Evolutionary conservation across 257 asterid genomes (phyloP).

Genomic region (Rhazya stricta): DNA sequence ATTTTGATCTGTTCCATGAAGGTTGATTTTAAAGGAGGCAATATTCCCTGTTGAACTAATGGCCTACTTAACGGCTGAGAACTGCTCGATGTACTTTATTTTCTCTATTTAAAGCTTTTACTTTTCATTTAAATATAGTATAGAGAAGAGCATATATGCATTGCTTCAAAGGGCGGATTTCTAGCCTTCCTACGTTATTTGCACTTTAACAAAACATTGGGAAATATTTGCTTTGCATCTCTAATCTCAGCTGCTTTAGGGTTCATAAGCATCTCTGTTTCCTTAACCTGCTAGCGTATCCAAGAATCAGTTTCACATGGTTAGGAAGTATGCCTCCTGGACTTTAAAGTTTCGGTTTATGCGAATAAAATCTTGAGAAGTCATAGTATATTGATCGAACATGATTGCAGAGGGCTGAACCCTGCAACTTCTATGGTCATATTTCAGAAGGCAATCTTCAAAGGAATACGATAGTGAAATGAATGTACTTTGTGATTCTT

Average conservation of each 20-base stretch:
- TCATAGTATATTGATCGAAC: too few relatives aligned
- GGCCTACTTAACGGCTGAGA: not conserved
- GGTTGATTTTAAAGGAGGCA: slow-evolving; percentile 24
- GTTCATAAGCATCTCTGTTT: slow-evolving; percentile 7
- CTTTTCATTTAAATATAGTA: slow-evolving; percentile 24
- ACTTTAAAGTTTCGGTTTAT: not conserved
- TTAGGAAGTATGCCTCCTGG: not conserved
- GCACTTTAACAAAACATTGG: not conserved
- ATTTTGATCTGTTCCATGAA: not conserved
- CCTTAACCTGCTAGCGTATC: not conserved
- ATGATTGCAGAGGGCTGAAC: too few relatives aligned
- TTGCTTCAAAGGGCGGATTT: slow-evolving; percentile 53
- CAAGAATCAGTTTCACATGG: slow-evolving; percentile 11
- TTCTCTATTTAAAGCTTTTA: slow-evolving; percentile 1
- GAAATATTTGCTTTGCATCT: not conserved
- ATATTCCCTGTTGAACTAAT: not conserved
- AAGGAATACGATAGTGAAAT: not conserved
- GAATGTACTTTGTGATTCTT: not conserved
- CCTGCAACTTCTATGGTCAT: not conserved
- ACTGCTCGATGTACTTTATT: slow-evolving; percentile 21
- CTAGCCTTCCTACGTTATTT: not conserved
- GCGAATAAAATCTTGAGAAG: too few relatives aligned
- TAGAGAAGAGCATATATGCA: slow-evolving; percentile 44
- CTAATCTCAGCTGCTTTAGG: not conserved
- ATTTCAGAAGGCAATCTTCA: slow-evolving; percentile 1